Evolutionary conservation across 2,329 filamentous ascomycete species (phyloP), one percentile per base, ranked within the genome.

Genomic region (Sclerotinia glacialis): DNA sequence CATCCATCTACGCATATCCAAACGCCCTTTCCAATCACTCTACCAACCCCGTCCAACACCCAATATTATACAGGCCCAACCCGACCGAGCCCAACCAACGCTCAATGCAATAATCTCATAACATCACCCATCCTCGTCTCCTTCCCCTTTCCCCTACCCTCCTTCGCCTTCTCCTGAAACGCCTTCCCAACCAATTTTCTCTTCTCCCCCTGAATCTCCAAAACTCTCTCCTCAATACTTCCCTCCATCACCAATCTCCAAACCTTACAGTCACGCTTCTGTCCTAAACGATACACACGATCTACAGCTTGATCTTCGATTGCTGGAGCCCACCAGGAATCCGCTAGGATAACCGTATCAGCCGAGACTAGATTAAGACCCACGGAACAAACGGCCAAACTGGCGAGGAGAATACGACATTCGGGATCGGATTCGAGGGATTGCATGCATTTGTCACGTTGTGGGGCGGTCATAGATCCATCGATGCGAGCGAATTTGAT

Each of bases 231-330:
- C 77, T 97, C 93, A 6, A 97, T 87, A 9, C 86, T 90, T 0
- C 83, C 85, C 72, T 96, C 90, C 79, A 96, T 89, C 1, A 97
- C 86, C 12, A 97, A 80, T 56, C 92, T 83, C 82, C 92, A 95
- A 1, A 96, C 88, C 1, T 86, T 93, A 0, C 89, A 93, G 68
- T 88, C 84, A 47, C 90, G 85, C 70, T 84, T 93, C 79, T 97
- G 93, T 0, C 93, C 93, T 0, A 97, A 82, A 0, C 93, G 85
- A 75, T 97, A 91, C 8, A 97, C 92, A 5, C 93, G 89, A 75
- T 97, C 93, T 3, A 96, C 84, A 4, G 93, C 93, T 76, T 97
- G 93, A 72, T 96, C 92, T 77, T 97, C 93, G 65, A 97, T 95
- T 0, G 92, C 92, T 0, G 93, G 93, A 1, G 93, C 92, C 90